Percentiles rank a stretch among this genome's conserved stretches.
Conservation (phyloP, 331 rosid species). For the Quercus phellos region DNA sequence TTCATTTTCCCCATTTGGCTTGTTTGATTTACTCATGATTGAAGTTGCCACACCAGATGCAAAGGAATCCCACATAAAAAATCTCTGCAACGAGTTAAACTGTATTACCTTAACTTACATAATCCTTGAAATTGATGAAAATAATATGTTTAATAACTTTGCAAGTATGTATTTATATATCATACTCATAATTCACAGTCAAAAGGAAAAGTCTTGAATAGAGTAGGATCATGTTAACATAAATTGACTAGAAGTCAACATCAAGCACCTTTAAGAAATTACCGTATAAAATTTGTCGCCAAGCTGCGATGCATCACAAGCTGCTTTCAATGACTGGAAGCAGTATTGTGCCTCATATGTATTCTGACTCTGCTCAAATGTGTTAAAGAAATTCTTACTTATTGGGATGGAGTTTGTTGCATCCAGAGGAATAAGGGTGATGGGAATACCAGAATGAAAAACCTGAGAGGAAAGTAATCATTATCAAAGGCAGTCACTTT, state of each 20-base stretch:
- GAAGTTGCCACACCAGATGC: conserved; percentile 76
- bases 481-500: conserved; percentile 15
- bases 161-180: too few relatives aligned
- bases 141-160: not conserved
- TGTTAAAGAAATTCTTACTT: conserved; percentile 50
- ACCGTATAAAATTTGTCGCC: conserved; percentile 63
- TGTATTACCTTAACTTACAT: too few relatives aligned
- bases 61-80: conserved; percentile 93
- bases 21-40: conserved; percentile 59
- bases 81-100: conserved; percentile 47
- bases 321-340: conserved; percentile 77
- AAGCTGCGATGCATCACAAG: conserved; percentile 62
- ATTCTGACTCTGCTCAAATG: conserved; percentile 57
- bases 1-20: conserved; percentile 51
- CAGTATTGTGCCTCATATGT: conserved; percentile 81
- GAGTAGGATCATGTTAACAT: not conserved
- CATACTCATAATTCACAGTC: not conserved
- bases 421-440: conserved; percentile 81
- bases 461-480: conserved; percentile 44
- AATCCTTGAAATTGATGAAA: not conserved
- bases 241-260: not conserved
- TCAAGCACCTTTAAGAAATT: conserved; percentile 9
- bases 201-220: not conserved
- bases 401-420: conserved; percentile 88
- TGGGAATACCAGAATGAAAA: conserved; percentile 84